These are phyloP conservation scores for Phytophthora litchii DNA, from an alignment of 352 stramenopile genomes.

Conservation along the genomic window DNA sequence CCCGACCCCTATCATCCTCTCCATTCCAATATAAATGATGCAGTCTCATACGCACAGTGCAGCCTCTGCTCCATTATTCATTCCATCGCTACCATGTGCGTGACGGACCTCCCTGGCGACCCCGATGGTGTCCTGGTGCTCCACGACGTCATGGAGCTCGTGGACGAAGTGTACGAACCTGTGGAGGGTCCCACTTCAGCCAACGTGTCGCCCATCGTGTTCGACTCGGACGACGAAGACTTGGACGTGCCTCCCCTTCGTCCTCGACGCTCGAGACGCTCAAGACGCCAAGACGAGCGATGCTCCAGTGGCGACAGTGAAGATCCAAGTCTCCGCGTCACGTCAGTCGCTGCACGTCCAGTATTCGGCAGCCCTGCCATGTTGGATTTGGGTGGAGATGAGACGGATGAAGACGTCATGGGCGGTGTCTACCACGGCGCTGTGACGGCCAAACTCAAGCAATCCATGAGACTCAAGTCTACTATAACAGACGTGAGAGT, in stretches of 20 bases:
- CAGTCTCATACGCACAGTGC: constrained; percentile 28
- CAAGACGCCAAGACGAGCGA: constrained; percentile 11
- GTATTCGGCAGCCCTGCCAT: constrained; percentile 12
- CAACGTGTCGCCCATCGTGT: constrained; percentile 22
- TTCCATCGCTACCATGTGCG: constrained; percentile 18
- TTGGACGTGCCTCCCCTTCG: constrained; percentile 30
- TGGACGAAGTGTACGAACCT: constrained; percentile 28
- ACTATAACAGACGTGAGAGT: constrained; percentile 26
- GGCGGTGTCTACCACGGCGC: constrained; percentile 28
- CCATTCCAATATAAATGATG: constrained; percentile 6
- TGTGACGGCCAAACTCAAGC: constrained; percentile 27
- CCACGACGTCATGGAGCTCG: constrained; percentile 40
- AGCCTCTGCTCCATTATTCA: constrained; percentile 1
- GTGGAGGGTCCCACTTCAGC: constrained; percentile 5
- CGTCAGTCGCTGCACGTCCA: constrained; percentile 14
- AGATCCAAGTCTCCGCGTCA: constrained; percentile 7
- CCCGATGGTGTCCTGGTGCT: constrained; percentile 36
- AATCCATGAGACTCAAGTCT: constrained; percentile 24
- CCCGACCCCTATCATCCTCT: not conserved
- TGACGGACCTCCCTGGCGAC: constrained; percentile 33
- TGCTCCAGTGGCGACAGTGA: constrained; percentile 12
- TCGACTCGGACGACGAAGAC: constrained; percentile 39
- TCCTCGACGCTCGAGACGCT: not conserved
- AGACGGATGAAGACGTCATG: constrained; percentile 28
- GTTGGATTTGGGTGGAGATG: constrained; percentile 25